Evolutionary conservation across 139 green algal genomes (phyloP).

Genomic region (Coelastrella sp.): DNA sequence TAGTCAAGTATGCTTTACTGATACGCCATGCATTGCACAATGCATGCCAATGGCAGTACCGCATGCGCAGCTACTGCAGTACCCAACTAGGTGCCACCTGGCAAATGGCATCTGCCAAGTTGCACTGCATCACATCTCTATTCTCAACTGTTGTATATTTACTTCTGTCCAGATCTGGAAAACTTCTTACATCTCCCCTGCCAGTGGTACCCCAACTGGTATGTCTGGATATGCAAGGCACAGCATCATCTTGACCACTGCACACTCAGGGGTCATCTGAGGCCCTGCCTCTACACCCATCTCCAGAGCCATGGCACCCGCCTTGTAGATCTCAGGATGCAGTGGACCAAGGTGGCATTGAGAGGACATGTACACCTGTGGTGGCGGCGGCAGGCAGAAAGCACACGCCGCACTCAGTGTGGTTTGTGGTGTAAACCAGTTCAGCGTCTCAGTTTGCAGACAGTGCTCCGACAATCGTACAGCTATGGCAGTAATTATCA

Average conservation of each 20-base stretch:
- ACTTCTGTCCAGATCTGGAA: not conserved
- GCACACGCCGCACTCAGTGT: not conserved
- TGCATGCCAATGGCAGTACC: too few relatives aligned
- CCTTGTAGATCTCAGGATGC: slow-evolving; percentile 80
- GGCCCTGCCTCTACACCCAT: slow-evolving; percentile 77
- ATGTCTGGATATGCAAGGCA: slow-evolving; percentile 84
- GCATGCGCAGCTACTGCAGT: too few relatives aligned
- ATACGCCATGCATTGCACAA: too few relatives aligned
- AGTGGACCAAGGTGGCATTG: slow-evolving; percentile 77
- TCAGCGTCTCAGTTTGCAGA: too few relatives aligned
- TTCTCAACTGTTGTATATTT: too few relatives aligned
- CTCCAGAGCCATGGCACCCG: slow-evolving; percentile 68
- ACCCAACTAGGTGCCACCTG: too few relatives aligned
- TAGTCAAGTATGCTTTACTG: too few relatives aligned
- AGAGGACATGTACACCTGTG: slow-evolving; percentile 68
- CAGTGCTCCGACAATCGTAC: too few relatives aligned
- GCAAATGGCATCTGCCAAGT: too few relatives aligned
- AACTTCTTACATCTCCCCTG: slow-evolving; percentile 81
- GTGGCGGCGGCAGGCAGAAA: not conserved
- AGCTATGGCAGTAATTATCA: too few relatives aligned
- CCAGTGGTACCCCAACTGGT: slow-evolving; percentile 80
- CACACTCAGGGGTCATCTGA: slow-evolving; percentile 61
- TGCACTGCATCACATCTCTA: too few relatives aligned
- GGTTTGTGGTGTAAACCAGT: not conserved
- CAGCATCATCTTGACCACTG: slow-evolving; percentile 94